Base-by-base conservation (phyloP, 140 eudicot genomes). In the Erigeron philadelphicus region DNA sequence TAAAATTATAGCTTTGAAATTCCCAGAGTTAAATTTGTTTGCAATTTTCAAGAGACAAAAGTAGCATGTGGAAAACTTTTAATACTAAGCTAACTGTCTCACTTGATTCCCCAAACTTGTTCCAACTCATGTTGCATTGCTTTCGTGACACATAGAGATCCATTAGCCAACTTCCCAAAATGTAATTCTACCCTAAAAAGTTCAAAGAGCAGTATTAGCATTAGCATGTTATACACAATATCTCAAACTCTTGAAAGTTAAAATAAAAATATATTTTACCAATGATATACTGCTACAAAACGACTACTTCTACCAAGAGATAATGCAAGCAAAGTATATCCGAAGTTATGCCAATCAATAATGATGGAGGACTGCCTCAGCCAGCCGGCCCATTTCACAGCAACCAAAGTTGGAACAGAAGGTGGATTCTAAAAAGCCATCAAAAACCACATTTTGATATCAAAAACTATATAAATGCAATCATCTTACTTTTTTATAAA, bases 51-150 rank as follows among this genome's bases (percentile, higher is more conserved):
- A 4, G 38, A 1, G 38, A 31, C 38, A 31, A 54, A 31, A 67
- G 64, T 73, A 61, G 50, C 63, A 55, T 31, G 60, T 40, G 57
- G 38, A n/a, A 44, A 7, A 66, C 15, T n/a, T 13, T 66, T 45
- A 74, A 78, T 52, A 64, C 70, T 49, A 41, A 50, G 74, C 60
- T 60, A 56, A 68, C 38, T 54, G 64, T 64, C 96, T 84, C 81
- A 89, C 98, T 85, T 81, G 70, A 89, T 86, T 76, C 96, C 96
- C 98, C 98, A 93, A 82, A 88, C 89, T 71, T 88, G 93, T 59
- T 86, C 86, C 88, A 89, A 83, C 76, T 93, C 98, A 76, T 88
- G 98, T 72, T 92, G 98, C 96, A 92, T 92, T 19, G 96, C 96
- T 56, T 56, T 56, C 40, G 11, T 10, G 19, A 57, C 98, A 62